Conservation (phyloP, 176 grass and related monocot genomes). For the Echinochloa phyllopogon region DNA sequence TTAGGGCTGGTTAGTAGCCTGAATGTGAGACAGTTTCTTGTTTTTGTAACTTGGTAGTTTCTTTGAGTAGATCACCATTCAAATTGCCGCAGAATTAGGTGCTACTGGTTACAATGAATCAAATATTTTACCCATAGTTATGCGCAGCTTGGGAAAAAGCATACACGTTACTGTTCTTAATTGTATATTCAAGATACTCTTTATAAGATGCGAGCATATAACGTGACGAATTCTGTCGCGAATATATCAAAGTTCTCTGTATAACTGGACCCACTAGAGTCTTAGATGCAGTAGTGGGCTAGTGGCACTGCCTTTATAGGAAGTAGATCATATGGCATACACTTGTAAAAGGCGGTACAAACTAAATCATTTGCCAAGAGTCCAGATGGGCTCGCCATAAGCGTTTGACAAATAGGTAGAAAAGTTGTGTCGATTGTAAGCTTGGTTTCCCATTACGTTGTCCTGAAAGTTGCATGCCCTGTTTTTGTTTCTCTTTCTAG, state of each 20-base stretch:
- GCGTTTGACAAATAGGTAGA: background rate
- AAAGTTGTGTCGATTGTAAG: constrained; percentile 17
- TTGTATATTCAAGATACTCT: background rate
- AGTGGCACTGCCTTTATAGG: background rate
- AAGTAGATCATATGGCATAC: background rate
- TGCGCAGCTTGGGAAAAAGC: background rate
- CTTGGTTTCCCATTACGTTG: constrained; percentile 15
- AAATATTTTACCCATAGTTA: background rate
- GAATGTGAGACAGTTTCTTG: constrained; percentile 14
- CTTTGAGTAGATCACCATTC: background rate
- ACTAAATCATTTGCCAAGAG: background rate
- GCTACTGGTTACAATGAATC: constrained; percentile 2
- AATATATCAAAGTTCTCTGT: background rate
- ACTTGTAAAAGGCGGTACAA: background rate
- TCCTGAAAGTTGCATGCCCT: background rate
- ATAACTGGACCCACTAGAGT: background rate
- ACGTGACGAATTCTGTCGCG: background rate
- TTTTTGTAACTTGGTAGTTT: constrained; percentile 2
- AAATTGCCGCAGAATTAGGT: constrained; percentile 11
- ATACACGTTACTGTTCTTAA: background rate
- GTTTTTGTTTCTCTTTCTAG: background rate
- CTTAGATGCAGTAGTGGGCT: background rate
- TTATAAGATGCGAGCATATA: background rate
- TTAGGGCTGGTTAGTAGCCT: background rate
- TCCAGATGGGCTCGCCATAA: background rate